These are phyloP conservation scores for Leishmania braziliensis DNA, from an alignment of 208 protist genomes.

Conservation along the genomic window DNA sequence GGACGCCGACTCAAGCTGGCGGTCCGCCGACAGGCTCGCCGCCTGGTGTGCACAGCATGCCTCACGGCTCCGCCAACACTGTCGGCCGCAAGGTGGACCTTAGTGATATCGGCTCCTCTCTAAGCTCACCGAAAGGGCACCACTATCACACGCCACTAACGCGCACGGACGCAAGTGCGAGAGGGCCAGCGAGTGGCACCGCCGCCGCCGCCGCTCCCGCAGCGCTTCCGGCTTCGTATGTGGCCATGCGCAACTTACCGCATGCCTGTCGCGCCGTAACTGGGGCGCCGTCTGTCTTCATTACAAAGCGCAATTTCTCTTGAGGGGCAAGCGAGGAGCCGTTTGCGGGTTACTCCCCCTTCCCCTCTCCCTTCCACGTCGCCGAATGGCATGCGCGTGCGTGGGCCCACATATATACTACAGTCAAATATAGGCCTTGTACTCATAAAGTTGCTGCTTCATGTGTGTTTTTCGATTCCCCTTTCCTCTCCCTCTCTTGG, in stretches of 20 bases:
- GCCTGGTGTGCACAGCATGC: background rate
- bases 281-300: background rate
- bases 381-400: background rate
- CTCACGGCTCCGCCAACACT: background rate
- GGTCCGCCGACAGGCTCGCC: background rate
- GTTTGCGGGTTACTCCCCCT: background rate
- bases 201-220: background rate
- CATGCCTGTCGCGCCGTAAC: background rate
- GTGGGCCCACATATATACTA: background rate
- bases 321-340: background rate
- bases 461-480: background rate
- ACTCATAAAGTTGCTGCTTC: background rate
- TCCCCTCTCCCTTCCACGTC: background rate
- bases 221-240: background rate
- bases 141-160: background rate
- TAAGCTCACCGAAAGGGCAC: constrained; percentile 7
- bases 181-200: background rate
- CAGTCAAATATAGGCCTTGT: background rate
- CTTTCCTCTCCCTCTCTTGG: background rate
- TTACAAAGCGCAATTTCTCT: background rate
- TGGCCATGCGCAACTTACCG: background rate
- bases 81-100: background rate
- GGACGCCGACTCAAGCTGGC: background rate
- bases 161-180: background rate
- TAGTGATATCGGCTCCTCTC: background rate